Percentiles rank a stretch among this genome's conserved stretches.
These are phyloP conservation scores for Syzygium oleosum DNA, from an alignment of 345 rosid species.

Conservation along the genomic window DNA sequence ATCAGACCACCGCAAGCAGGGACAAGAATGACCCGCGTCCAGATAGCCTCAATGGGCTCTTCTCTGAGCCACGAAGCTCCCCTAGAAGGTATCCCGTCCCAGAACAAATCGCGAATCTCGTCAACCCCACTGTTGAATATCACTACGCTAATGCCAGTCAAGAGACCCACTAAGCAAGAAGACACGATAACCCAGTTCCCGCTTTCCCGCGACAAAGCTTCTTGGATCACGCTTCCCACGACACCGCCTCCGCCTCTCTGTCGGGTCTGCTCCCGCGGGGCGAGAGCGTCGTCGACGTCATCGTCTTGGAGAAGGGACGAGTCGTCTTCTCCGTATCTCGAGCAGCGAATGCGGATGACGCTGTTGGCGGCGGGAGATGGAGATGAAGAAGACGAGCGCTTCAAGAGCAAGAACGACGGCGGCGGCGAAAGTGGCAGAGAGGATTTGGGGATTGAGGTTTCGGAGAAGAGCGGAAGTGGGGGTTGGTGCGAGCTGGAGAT, in stretches of 20 bases:
- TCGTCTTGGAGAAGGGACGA: neutral
- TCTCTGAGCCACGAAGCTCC: constrained; percentile 89
- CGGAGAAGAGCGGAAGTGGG: neutral
- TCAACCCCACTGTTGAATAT: constrained; percentile 61
- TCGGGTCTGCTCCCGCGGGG: neutral
- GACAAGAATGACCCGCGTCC: constrained; percentile 58
- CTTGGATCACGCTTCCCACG: neutral
- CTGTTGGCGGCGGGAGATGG: neutral
- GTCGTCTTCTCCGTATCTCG: neutral
- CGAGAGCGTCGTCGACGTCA: neutral
- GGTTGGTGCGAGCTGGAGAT: neutral
- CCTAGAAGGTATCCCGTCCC: constrained; percentile 84
- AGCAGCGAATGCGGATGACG: neutral
- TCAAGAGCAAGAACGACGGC: neutral
- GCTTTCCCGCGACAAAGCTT: neutral
- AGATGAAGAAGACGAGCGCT: neutral
- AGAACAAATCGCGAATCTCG: constrained; percentile 69
- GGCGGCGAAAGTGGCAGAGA: neutral
- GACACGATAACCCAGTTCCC: constrained; percentile 29
- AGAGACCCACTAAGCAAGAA: constrained; percentile 67
- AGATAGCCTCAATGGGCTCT: constrained; percentile 42
- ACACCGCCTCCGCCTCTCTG: neutral
- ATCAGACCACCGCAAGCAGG: constrained; percentile 72
- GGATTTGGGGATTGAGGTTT: neutral
- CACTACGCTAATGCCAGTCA: constrained; percentile 77